A percentile compares a stretch with the other conserved stretches of the same genome.
These are phyloP conservation scores for Alternaria sp. DNA, from an alignment of 2,329 filamentous ascomycete species.

Conservation along the genomic window DNA sequence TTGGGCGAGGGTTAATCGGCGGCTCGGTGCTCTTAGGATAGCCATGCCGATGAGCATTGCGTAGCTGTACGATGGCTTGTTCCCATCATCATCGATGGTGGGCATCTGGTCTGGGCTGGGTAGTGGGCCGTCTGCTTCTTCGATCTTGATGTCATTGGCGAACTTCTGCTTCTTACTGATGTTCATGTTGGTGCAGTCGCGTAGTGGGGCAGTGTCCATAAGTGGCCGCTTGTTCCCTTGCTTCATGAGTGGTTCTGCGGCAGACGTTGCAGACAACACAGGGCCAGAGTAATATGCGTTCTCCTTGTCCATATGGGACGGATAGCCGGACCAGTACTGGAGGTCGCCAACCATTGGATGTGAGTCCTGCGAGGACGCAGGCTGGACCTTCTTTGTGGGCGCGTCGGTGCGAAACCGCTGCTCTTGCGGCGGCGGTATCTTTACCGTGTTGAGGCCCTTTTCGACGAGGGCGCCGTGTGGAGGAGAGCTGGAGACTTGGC, in stretches of 20 bases:
- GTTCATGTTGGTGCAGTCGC: slow-evolving; percentile 62
- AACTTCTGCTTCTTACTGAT: slow-evolving; percentile 70
- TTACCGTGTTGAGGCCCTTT: slow-evolving; percentile 71
- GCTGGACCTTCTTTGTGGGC: slow-evolving; percentile 69
- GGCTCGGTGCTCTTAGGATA: slow-evolving; percentile 83
- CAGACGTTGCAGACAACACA: slow-evolving; percentile 44
- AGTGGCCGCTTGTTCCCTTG: slow-evolving; percentile 65
- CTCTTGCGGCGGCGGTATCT: slow-evolving; percentile 70
- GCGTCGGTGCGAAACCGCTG: slow-evolving; percentile 69
- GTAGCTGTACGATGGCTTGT: slow-evolving; percentile 91
- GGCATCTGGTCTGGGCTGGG: slow-evolving; percentile 84
- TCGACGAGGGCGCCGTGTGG: slow-evolving; percentile 65
- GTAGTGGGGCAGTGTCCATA: slow-evolving; percentile 76
- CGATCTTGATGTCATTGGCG: slow-evolving; percentile 59
- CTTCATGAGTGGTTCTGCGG: slow-evolving; percentile 43
- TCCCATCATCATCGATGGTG: slow-evolving; percentile 80
- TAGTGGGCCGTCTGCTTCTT: slow-evolving; percentile 59
- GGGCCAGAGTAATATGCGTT: slow-evolving; percentile 55
- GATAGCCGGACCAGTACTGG: slow-evolving; percentile 60
- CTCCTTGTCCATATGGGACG: slow-evolving; percentile 59
- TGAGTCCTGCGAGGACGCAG: slow-evolving; percentile 56
- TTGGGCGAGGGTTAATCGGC: slow-evolving; percentile 86
- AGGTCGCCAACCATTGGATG: slow-evolving; percentile 59
- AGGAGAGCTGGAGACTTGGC: slow-evolving; percentile 66
- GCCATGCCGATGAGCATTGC: slow-evolving; percentile 96